Evolutionary conservation across 2,329 filamentous ascomycete species (phyloP).

Genomic region (Aureobasidium sp.): DNA sequence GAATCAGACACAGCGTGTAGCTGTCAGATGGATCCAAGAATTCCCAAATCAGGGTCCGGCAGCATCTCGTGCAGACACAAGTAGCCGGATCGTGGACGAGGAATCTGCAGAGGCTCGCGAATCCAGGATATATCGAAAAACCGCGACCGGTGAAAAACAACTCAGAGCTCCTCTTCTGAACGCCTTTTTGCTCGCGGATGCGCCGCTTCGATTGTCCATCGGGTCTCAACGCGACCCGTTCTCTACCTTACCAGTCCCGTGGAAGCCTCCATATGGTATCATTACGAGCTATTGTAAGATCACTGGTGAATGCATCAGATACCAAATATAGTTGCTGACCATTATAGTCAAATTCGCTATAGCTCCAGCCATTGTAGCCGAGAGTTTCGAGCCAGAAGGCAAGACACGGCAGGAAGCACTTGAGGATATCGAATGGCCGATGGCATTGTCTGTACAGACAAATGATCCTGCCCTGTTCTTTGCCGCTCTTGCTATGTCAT

Average conservation of each 20-base stretch:
- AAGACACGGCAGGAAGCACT: conserved; percentile 12
- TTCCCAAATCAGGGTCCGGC: background rate
- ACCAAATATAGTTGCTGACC: background rate
- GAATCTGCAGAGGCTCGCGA: background rate
- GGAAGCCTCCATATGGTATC: conserved; percentile 9
- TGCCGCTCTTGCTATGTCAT: background rate
- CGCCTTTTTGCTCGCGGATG: background rate
- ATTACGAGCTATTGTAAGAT: conserved; percentile 8
- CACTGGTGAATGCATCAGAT: background rate
- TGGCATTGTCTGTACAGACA: conserved; percentile 10
- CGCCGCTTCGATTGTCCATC: conserved; percentile 2
- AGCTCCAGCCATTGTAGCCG: conserved; percentile 8
- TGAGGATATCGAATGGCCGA: conserved; percentile 9
- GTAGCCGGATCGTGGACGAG: background rate
- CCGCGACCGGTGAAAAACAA: background rate
- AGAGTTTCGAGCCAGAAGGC: conserved; percentile 8
- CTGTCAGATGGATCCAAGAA: conserved; percentile 10
- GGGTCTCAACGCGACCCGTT: conserved; percentile 10
- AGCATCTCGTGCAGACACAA: background rate
- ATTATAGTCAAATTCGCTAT: conserved; percentile 7
- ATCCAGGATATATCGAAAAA: background rate
- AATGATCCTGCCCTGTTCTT: conserved; percentile 10
- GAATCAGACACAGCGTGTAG: background rate
- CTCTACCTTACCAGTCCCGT: background rate
- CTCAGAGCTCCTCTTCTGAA: conserved; percentile 3